Evolutionary conservation across 108 stramenopile species (phyloP).

Genomic region (Fragilariopsis cylindrus): DNA sequence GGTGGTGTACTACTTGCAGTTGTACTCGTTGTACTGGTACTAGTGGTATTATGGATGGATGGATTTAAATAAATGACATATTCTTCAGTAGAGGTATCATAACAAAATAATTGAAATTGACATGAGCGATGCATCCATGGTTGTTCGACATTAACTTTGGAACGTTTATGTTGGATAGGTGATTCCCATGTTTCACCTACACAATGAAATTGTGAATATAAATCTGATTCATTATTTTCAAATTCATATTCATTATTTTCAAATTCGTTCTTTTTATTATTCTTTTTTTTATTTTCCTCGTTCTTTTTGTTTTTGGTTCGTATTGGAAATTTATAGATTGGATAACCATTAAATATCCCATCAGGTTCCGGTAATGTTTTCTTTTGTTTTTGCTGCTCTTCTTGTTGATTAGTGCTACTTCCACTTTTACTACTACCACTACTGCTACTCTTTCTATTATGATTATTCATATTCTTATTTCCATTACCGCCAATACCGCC

Average conservation of each 20-base stretch:
- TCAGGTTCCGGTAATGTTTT: conserved; percentile 1
- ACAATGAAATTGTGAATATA: conserved; percentile 42
- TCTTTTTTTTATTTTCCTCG: not conserved
- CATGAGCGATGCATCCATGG: conserved; percentile 39
- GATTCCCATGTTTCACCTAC: conserved; percentile 36
- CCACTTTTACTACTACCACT: no score
- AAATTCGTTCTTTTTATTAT: not conserved
- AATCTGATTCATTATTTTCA: not conserved
- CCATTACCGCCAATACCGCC: no score
- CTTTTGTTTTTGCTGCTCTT: no score
- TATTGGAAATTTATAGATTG: conserved; percentile 16
- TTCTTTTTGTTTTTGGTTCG: not conserved
- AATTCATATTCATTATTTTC: not conserved
- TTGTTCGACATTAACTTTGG: not conserved
- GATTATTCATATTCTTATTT: no score
- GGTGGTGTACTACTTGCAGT: not conserved
- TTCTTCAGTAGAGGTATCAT: conserved; percentile 17
- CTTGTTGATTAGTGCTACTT: no score
- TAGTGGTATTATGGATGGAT: not conserved
- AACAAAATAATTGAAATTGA: conserved; percentile 40
- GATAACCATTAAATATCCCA: conserved; percentile 43
- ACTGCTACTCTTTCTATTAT: no score
- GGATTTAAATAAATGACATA: conserved; percentile 15
- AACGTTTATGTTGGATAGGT: not conserved
- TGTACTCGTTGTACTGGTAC: not conserved